A percentile compares a stretch with the other conserved stretches of the same genome.
Conservation (phyloP, 768 basidiomycete genomes). For the Russula foetens region DNA sequence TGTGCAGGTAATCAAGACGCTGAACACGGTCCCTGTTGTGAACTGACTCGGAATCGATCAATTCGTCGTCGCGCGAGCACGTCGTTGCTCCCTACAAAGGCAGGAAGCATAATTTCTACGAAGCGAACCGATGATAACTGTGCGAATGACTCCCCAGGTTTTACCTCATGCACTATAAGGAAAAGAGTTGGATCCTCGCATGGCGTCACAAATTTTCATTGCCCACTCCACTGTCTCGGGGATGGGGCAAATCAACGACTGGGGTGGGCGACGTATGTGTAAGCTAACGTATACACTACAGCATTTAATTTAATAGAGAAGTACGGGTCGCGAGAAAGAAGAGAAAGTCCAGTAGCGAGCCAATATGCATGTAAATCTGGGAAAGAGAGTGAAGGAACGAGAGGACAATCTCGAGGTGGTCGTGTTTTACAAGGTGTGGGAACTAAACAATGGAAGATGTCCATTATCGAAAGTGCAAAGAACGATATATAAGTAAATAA, state of each 20-base stretch:
- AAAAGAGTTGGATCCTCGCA: background rate
- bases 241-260: background rate
- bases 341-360: background rate
- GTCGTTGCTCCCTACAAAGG: background rate
- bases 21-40: background rate
- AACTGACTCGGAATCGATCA: background rate
- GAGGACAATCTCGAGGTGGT: background rate
- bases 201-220: background rate
- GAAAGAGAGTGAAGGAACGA: background rate
- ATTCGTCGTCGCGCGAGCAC: background rate
- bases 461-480: background rate
- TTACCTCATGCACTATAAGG: background rate
- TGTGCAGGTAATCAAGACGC: background rate
- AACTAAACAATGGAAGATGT: background rate
- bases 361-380: background rate
- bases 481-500: background rate
- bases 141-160: background rate
- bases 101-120: background rate
- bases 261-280: background rate
- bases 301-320: background rate
- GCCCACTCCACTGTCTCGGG: background rate
- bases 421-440: slow-evolving; percentile 3
- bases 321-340: background rate
- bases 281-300: background rate
- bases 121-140: background rate